Base-by-base conservation (phyloP, 1,139 yeast species). In the Magnusiomyces tetraspermus region DNA sequence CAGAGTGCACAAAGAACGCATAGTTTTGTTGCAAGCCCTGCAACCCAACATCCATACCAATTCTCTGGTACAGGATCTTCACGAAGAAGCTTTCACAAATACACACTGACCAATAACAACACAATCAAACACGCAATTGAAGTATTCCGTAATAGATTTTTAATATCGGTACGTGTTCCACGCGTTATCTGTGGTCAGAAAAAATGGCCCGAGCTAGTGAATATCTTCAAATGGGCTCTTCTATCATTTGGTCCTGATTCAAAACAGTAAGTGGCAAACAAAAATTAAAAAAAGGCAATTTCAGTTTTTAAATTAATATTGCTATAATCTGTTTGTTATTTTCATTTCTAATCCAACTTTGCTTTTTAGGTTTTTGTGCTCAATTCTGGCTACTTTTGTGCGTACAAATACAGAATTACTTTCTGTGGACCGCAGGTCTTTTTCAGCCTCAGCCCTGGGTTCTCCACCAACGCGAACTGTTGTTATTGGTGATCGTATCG, bases 111-210 rank as follows among this genome's bases (percentile, higher is more conserved):
- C 36, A 40, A 48, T 23, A 60, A 57, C 48, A 53, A 51, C 2
- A 55, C 48, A n/a, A 44, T 63, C 26, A 47, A 46, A 11, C 46
- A 43, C 2, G 59, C 63, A 1, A 59, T 60, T 4, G 61, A 61
- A 15, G 53, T 49, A 36, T 63, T 63, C 53, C 56, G 53, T 46
- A 46, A 53, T 33, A 53, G 64, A 40, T 59, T 60, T 49, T 51
- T 55, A 28, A 56, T 57, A 17, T 60, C 58, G 2, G 55, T 62
- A 28, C 55, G 59, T 19, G 60, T 63, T n/a, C 67, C 67, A 4
- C 55, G 67, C 6, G 66, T 63, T 6, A 48, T 64, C 15, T 63
- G 66, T 48, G 67, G 67, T 15, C 67, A 63, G 46, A 58, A 60
- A 38, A 51, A 63, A 37, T 63, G 65, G 66, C 50, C 56, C 1